phyloP scores from a whole-genome alignment of 2,329 filamentous ascomycete species.

The Colletotrichum nymphaeae region DNA sequence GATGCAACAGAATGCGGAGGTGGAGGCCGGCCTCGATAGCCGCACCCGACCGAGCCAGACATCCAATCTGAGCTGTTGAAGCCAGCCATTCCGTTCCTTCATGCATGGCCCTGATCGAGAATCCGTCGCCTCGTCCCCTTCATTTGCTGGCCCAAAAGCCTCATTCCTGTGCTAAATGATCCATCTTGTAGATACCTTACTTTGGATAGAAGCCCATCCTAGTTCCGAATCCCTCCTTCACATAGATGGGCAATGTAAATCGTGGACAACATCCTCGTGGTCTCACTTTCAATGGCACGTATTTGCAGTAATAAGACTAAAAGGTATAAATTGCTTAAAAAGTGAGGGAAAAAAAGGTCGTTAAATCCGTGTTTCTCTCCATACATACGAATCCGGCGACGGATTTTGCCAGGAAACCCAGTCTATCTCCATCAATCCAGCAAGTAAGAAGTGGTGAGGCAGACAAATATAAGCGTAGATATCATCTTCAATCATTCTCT shows the following conservation, averaged over 20 bases:
- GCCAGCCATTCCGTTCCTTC: too few species aligned
- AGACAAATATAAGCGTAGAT: constrained; percentile 31
- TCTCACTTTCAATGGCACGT: too few species aligned
- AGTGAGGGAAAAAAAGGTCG: neutral
- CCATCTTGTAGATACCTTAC: neutral
- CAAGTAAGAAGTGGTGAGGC: constrained; percentile 9
- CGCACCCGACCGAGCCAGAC: constrained; percentile 23
- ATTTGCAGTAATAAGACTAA: neutral
- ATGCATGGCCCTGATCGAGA: neutral
- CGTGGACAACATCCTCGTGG: neutral
- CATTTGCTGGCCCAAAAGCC: constrained; percentile 1
- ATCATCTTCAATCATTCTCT: constrained; percentile 39
- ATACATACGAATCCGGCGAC: constrained; percentile 51
- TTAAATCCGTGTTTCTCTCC: constrained; percentile 23
- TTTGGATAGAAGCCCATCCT: neutral
- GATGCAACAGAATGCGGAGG: constrained; percentile 7
- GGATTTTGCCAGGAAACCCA: constrained; percentile 48
- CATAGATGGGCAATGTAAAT: neutral
- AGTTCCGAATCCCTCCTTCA: neutral
- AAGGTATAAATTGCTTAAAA: neutral
- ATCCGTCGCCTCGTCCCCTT: neutral
- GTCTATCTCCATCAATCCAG: constrained; percentile 52
- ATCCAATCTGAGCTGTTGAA: too few species aligned
- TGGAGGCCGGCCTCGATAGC: constrained; percentile 16
- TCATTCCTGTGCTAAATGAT: neutral